These are phyloP conservation scores for Beauveria medogensis DNA, from an alignment of 2,329 filamentous ascomycete species.

Conservation along the genomic window DNA sequence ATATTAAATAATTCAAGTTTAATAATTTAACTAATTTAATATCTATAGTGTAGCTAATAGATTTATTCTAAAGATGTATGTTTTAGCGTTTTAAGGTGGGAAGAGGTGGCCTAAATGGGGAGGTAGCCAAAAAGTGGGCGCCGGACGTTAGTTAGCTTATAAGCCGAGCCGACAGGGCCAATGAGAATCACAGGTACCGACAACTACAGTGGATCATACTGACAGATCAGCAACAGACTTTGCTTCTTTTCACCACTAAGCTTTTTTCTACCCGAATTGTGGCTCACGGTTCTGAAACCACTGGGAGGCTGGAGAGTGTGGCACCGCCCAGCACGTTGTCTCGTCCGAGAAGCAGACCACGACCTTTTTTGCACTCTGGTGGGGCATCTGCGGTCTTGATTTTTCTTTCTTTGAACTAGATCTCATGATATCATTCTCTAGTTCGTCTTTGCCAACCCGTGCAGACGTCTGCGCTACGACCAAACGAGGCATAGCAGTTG, in stretches of 20 bases:
- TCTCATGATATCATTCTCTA: constrained; percentile 3
- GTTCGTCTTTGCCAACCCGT: not conserved
- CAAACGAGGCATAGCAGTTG: not conserved
- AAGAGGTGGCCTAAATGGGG: too few species aligned
- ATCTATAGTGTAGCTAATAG: accelerated
- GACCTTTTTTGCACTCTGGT: not conserved
- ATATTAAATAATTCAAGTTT: too few species aligned
- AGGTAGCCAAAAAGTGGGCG: too few species aligned
- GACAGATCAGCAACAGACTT: not conserved
- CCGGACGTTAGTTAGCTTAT: not conserved
- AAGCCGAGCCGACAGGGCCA: not conserved
- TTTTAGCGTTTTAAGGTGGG: too few species aligned
- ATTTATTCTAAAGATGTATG: too few species aligned
- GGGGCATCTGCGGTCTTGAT: too few species aligned
- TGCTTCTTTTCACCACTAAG: not conserved
- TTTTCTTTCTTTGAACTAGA: not conserved
- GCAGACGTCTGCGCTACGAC: not conserved
- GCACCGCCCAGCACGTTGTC: not conserved
- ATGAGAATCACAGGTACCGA: not conserved
- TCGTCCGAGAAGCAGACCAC: not conserved
- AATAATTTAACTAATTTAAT: too few species aligned
- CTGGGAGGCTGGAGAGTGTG: not conserved
- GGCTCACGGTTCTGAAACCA: not conserved
- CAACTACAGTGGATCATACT: not conserved
- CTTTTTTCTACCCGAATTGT: not conserved